These are phyloP conservation scores for Fraxinus pennsylvanica DNA, from an alignment of 257 asterid genomes.

Conservation along the genomic window DNA sequence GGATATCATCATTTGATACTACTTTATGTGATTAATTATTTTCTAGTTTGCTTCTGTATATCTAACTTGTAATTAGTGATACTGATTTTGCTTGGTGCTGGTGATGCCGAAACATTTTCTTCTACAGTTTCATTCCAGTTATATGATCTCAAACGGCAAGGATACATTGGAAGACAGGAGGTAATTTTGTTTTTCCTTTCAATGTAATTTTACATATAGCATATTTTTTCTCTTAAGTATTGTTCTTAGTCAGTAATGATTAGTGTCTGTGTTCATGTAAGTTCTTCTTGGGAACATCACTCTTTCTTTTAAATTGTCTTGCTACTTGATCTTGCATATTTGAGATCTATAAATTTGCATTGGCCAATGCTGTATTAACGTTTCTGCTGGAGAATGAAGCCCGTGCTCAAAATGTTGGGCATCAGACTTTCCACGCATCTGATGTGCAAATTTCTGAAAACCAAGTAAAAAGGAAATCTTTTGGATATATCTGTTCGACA, in stretches of 20 bases:
- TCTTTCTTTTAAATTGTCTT: not conserved
- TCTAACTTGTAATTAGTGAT: not conserved
- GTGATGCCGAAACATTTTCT: slow-evolving; percentile 28
- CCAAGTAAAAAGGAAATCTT: not conserved
- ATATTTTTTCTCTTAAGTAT: no score
- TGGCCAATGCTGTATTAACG: not conserved
- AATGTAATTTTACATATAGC: not conserved
- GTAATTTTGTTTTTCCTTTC: slow-evolving; percentile 34
- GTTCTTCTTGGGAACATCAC: not conserved
- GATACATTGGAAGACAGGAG: slow-evolving; percentile 84
- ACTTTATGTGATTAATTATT: not conserved
- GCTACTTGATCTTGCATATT: not conserved
- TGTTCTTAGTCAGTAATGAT: not conserved
- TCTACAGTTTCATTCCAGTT: slow-evolving; percentile 74
- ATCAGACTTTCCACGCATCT: not conserved
- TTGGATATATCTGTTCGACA: not conserved
- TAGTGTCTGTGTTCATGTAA: not conserved
- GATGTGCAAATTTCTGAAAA: not conserved
- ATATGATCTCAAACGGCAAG: slow-evolving; percentile 90
- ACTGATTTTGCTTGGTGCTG: slow-evolving; percentile 28
- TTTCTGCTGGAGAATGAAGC: not conserved
- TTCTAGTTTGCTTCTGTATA: not conserved
- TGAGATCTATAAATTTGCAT: not conserved
- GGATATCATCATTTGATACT: not conserved
- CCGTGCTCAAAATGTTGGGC: not conserved